Evolutionary conservation across 1,284 basidiomycete species (phyloP).

Genomic region (Golubevia sp.): DNA sequence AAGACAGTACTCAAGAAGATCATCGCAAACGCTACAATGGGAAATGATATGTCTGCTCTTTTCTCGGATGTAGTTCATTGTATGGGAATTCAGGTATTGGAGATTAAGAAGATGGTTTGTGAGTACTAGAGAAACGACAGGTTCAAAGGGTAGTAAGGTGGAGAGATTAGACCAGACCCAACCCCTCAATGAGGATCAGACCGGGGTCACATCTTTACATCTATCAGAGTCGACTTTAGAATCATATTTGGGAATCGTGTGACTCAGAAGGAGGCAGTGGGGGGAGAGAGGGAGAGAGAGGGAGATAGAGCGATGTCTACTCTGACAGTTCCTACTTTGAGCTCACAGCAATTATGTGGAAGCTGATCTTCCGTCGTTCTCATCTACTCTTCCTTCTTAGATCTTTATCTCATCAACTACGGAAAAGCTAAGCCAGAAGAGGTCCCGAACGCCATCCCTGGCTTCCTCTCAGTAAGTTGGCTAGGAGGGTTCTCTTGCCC

Average conservation of each 20-base stretch:
- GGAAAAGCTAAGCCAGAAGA: constrained; percentile 84
- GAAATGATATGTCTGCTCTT: constrained; percentile 81
- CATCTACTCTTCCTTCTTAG: constrained; percentile 6
- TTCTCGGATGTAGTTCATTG: constrained; percentile 88
- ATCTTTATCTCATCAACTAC: constrained; percentile 81
- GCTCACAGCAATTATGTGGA: no score
- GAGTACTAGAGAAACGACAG: not conserved
- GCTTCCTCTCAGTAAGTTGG: constrained; percentile 76
- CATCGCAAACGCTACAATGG: constrained; percentile 62
- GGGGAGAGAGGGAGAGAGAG: no score
- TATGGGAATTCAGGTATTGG: constrained; percentile 82
- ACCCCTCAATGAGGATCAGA: no score
- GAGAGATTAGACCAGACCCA: no score
- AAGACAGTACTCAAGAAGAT: constrained; percentile 58
- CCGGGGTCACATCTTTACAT: no score
- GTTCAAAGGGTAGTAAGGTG: not conserved
- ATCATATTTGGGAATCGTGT: no score
- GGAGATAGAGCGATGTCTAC: no score
- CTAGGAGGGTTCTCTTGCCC: constrained; percentile 17
- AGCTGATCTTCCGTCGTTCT: not conserved
- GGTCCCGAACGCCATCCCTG: constrained; percentile 82
- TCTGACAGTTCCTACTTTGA: no score
- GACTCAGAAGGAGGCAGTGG: no score
- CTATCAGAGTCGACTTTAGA: no score
- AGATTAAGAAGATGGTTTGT: constrained; percentile 89